A percentile compares a stretch with the other conserved stretches of the same genome.
Conservation (phyloP, 1,284 basidiomycete species). For the Bjerkandera adusta region DNA sequence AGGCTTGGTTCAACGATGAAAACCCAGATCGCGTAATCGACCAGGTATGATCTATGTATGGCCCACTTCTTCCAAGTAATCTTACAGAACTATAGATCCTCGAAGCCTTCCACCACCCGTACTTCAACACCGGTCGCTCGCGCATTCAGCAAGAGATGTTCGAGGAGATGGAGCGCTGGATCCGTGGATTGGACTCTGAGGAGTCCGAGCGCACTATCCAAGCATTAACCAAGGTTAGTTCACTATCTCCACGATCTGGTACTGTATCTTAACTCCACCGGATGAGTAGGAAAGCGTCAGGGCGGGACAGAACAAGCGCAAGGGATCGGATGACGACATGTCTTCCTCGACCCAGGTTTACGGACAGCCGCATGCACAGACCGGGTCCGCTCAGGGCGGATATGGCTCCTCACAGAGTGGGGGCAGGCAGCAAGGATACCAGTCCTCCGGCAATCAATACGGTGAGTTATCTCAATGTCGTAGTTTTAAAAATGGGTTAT, state of each 20-base stretch:
- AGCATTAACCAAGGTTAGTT: conserved; percentile 47
- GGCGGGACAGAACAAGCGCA: conserved; percentile 37
- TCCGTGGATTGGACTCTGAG: conserved; percentile 47
- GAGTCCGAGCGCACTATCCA: conserved; percentile 40
- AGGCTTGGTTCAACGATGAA: conserved; percentile 52
- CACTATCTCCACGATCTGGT: not conserved
- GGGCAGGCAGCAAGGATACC: not conserved
- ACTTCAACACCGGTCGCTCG: conserved; percentile 54
- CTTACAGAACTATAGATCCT: conserved; percentile 41
- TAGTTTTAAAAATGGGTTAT: too few relatives aligned
- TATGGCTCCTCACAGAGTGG: conserved; percentile 5
- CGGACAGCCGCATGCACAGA: conserved; percentile 16
- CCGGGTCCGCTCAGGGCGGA: conserved; percentile 14
- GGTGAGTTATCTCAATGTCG: too few relatives aligned
- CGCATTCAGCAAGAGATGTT: conserved; percentile 68
- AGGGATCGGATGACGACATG: conserved; percentile 34
- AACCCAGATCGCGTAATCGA: conserved; percentile 50
- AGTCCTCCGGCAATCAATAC: too few relatives aligned
- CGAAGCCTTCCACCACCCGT: conserved; percentile 70
- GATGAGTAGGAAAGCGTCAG: conserved; percentile 29
- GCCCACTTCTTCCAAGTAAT: not conserved
- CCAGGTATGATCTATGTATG: conserved; percentile 32
- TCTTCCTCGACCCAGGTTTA: conserved; percentile 22
- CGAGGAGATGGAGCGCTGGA: conserved; percentile 56
- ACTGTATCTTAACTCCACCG: not conserved